phyloP scores from a whole-genome alignment of 2,329 filamentous ascomycete genomes.

The Ceratocystiopsis brevicomis region DNA sequence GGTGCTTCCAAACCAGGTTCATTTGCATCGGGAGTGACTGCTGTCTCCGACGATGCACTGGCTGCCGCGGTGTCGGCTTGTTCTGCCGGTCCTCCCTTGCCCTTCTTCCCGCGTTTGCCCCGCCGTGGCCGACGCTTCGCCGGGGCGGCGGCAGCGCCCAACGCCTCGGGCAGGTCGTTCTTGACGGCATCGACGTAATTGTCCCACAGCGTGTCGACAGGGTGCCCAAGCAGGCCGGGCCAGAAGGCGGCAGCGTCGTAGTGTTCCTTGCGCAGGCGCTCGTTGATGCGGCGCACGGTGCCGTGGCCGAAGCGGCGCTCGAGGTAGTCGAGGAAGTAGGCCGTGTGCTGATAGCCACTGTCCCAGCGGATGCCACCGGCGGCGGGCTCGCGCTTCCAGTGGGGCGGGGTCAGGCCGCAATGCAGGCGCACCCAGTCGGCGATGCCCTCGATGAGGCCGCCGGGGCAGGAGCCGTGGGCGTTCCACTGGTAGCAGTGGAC shows the following conservation, averaged over 20 bases:
- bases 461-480: slow-evolving; percentile 39
- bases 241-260: slow-evolving; percentile 51
- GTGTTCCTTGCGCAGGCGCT: slow-evolving; percentile 38
- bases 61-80: too few species aligned
- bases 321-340: slow-evolving; percentile 76
- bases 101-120: too few species aligned
- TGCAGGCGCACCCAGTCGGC: slow-evolving; percentile 81
- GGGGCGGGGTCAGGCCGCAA: slow-evolving; percentile 54
- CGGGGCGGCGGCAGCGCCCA: too few species aligned
- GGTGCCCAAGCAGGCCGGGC: slow-evolving; percentile 45
- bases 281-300: slow-evolving; percentile 46
- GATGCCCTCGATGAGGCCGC: slow-evolving; percentile 74
- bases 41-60: too few species aligned
- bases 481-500: slow-evolving; percentile 90
- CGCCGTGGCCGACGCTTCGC: too few species aligned
- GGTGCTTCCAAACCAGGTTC: too few species aligned
- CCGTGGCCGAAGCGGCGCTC: slow-evolving; percentile 45
- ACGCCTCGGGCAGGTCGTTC: too few species aligned
- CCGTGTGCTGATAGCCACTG: slow-evolving; percentile 74
- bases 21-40: too few species aligned
- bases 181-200: slow-evolving; percentile 37
- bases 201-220: slow-evolving; percentile 52
- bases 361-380: slow-evolving; percentile 47
- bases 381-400: slow-evolving; percentile 49
- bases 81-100: too few species aligned